These are phyloP conservation scores for Phytophthora tubulina DNA, from an alignment of 352 stramenopile species.

Conservation along the genomic window DNA sequence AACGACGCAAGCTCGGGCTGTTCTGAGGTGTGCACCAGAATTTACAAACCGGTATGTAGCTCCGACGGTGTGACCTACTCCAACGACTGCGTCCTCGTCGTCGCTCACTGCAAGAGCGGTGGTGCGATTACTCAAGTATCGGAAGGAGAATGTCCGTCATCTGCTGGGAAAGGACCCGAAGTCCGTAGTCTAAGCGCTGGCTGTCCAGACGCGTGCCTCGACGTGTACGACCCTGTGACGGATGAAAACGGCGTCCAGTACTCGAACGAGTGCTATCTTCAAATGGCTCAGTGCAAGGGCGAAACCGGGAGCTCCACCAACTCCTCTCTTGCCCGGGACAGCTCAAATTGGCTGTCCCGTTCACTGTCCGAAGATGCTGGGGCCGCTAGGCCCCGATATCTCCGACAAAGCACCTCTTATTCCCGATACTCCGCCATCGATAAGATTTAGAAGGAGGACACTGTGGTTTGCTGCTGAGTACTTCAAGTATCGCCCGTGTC, in stretches of 20 bases:
- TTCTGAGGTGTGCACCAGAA: slow-evolving; percentile 34
- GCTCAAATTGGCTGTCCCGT: background rate
- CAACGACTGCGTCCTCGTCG: slow-evolving; percentile 44
- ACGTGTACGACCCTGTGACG: slow-evolving; percentile 41
- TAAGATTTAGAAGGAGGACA: too few relatives aligned
- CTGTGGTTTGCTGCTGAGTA: too few relatives aligned
- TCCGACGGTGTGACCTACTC: slow-evolving; percentile 49
- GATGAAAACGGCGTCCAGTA: slow-evolving; percentile 44
- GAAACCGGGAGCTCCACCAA: background rate
- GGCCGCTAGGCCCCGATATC: too few relatives aligned
- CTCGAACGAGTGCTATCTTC: slow-evolving; percentile 40
- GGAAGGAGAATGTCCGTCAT: slow-evolving; percentile 26
- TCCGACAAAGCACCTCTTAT: too few relatives aligned
- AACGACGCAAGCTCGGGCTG: slow-evolving; percentile 1
- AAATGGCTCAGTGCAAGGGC: slow-evolving; percentile 32
- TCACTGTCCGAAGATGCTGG: too few relatives aligned
- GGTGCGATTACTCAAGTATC: slow-evolving; percentile 29
- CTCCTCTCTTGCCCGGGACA: slow-evolving; percentile 1
- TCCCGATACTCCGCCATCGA: too few relatives aligned
- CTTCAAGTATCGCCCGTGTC: too few relatives aligned
- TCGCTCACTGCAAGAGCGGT: slow-evolving; percentile 41
- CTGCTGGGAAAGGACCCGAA: background rate
- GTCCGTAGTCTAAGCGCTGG: background rate
- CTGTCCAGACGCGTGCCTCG: slow-evolving; percentile 28
- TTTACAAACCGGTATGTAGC: slow-evolving; percentile 59